Base-by-base conservation (phyloP, 768 basidiomycete genomes). In the Naematelia aurantialba region DNA sequence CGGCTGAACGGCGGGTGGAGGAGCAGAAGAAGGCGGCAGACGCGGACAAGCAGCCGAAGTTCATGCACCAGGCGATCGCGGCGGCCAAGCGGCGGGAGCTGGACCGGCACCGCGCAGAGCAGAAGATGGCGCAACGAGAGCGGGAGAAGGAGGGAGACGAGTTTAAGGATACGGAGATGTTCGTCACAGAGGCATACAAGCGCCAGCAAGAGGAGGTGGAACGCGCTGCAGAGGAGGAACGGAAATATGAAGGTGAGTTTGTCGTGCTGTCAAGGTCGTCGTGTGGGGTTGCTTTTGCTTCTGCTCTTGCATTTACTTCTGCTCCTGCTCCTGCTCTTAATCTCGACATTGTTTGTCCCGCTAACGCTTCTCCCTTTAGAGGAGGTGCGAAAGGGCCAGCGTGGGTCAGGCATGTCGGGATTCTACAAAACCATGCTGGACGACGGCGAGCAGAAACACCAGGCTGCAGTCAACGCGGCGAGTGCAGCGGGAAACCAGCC, bases 141-240 rank as follows among this genome's bases (percentile, higher is more conserved):
- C 84, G 96, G 21, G 90, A 93, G 78, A 79, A 82, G 19, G 96
- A 99, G 78, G 96, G 96, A 0, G 92, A 92, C 61, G 84, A 91
- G 75, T 99, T 90, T 74, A 82, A 82, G 57, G 96, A 90, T 80
- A 98, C 93, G 80, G 96, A 97, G 55, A 82, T 85, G n/a, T 99
- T 98, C 69, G 94, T 98, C 51, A 99, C 96, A 0, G 89, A 91
- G 70, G 91, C 90, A 22, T 99, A 99, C 79, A 92, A 91, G 75
- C 88, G 89, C 50, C 96, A 98, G 78, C 89, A 96, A 85, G 92
- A 85, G 49, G 89, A 93, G 78, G 85, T 97, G 4, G 82, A 90
- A 57, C 83, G 79, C 71, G 91, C 92, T 0, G 96, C 98, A 73
- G 91, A 91, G 72, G 94, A 98, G 70, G 96, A 98, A 77, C 87